These are phyloP conservation scores for Xylariaceae sp. DNA, from an alignment of 2,329 filamentous ascomycete genomes.

Conservation along the genomic window DNA sequence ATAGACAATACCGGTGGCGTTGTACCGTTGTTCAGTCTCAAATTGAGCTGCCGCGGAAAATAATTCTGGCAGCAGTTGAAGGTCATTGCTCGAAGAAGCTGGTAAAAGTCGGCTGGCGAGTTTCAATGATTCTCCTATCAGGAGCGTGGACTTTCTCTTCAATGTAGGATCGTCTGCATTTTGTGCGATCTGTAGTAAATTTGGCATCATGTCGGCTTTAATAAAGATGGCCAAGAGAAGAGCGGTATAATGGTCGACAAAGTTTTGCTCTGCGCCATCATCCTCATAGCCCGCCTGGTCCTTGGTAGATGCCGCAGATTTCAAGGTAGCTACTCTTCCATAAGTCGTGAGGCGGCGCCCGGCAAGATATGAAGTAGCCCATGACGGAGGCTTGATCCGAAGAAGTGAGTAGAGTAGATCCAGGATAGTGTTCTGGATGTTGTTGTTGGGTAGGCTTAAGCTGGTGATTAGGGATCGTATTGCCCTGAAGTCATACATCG, in stretches of 20 bases:
- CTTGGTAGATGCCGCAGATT: conserved; percentile 50
- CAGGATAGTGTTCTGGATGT: conserved; percentile 70
- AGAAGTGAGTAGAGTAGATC: conserved; percentile 78
- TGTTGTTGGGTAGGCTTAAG: conserved; percentile 53
- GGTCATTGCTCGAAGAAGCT: conserved; percentile 71
- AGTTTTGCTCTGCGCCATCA: conserved; percentile 69
- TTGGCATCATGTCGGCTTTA: conserved; percentile 68
- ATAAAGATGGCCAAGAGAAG: conserved; percentile 82
- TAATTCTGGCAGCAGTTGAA: conserved; percentile 85
- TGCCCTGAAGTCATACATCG: conserved; percentile 82
- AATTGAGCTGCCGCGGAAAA: conserved; percentile 74
- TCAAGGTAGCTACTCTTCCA: conserved; percentile 84
- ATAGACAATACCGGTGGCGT: conserved; percentile 87
- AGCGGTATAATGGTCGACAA: conserved; percentile 92
- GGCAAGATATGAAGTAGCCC: conserved; percentile 93
- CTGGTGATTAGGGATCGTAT: conserved; percentile 73
- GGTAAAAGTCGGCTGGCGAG: conserved; percentile 83
- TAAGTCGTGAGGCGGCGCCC: conserved; percentile 92
- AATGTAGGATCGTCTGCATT: conserved; percentile 65
- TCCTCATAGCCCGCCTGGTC: conserved; percentile 57
- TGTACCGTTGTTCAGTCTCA: conserved; percentile 66
- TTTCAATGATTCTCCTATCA: conserved; percentile 88
- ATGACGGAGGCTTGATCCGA: conserved; percentile 87
- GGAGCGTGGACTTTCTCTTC: conserved; percentile 82
- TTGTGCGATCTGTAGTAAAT: conserved; percentile 61